These are phyloP conservation scores for Salvia hispanica DNA, from an alignment of 257 asterid genomes.

Conservation along the genomic window DNA sequence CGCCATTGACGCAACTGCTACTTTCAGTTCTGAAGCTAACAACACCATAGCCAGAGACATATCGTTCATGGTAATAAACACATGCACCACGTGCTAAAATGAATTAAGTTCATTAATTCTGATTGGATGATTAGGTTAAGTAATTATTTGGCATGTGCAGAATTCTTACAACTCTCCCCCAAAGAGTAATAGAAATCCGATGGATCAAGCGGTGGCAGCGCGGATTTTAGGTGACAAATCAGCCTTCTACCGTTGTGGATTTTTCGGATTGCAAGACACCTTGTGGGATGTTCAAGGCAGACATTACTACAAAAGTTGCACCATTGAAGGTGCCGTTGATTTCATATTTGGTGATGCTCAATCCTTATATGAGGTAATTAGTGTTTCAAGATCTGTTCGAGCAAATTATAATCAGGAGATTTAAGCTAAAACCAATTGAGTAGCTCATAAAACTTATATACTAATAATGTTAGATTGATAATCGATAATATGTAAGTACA, in stretches of 20 bases:
- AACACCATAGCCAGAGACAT: constrained; percentile 54
- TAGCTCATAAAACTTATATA: too few species aligned
- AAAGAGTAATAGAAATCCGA: constrained; percentile 27
- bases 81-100: too few species aligned
- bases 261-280: constrained; percentile 74
- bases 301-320: constrained; percentile 68
- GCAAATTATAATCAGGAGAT: too few species aligned
- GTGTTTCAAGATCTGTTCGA: too few species aligned
- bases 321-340: constrained; percentile 72
- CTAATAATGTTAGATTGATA: too few species aligned
- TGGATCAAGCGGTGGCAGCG: constrained; percentile 58
- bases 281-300: constrained; percentile 79
- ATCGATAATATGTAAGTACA: too few species aligned
- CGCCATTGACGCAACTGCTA: constrained; percentile 49
- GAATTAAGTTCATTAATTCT: too few species aligned
- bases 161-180: constrained; percentile 66
- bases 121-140: too few species aligned
- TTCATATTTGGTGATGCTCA: constrained; percentile 85
- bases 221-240: constrained; percentile 64
- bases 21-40: constrained; percentile 59
- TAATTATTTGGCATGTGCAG: constrained; percentile 30
- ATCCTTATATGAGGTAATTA: constrained; percentile 70
- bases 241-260: constrained; percentile 55
- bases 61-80: constrained; percentile 46
- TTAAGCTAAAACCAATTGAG: too few species aligned